These are phyloP conservation scores for Fusarium annulatum DNA, from an alignment of 2,329 filamentous ascomycete genomes.

Conservation along the genomic window DNA sequence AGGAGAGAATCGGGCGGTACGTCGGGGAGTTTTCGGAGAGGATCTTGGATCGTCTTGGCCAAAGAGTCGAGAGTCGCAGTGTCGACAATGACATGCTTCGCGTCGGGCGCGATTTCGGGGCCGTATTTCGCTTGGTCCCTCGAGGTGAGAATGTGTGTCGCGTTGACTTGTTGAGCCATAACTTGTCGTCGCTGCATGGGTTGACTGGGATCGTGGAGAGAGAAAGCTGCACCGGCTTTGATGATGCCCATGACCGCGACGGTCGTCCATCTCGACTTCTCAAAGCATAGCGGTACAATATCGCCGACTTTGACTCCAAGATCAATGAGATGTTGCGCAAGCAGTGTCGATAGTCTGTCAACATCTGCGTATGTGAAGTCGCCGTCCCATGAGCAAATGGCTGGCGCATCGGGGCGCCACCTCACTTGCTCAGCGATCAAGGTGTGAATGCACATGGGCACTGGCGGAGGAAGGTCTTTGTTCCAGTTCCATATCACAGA, in stretches of 20 bases:
- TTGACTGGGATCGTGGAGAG: conserved; percentile 46
- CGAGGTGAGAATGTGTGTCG: conserved; percentile 37
- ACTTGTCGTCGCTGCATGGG: conserved; percentile 39
- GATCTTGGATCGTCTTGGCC: conserved; percentile 24
- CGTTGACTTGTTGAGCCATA: conserved; percentile 37
- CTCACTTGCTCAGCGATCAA: conserved; percentile 42
- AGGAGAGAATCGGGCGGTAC: conserved; percentile 58
- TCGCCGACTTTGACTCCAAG: conserved; percentile 42
- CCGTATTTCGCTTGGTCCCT: conserved; percentile 29
- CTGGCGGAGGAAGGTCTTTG: conserved; percentile 33
- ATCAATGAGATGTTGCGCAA: conserved; percentile 36
- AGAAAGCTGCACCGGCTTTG: conserved; percentile 50
- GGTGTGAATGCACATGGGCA: conserved; percentile 39
- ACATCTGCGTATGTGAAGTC: conserved; percentile 46
- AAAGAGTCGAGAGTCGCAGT: conserved; percentile 16
- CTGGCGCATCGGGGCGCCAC: conserved; percentile 39
- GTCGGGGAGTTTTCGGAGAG: conserved; percentile 43
- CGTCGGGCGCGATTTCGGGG: conserved; percentile 32
- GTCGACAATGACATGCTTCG: conserved; percentile 35
- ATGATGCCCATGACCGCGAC: conserved; percentile 48
- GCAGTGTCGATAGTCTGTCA: conserved; percentile 36
- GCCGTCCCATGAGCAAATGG: conserved; percentile 49
- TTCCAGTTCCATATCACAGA: conserved; percentile 43
- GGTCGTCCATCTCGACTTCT: conserved; percentile 48
- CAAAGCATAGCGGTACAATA: conserved; percentile 48